Conservation (phyloP, 768 basidiomycete genomes). For the Lentinula boryana region DNA sequence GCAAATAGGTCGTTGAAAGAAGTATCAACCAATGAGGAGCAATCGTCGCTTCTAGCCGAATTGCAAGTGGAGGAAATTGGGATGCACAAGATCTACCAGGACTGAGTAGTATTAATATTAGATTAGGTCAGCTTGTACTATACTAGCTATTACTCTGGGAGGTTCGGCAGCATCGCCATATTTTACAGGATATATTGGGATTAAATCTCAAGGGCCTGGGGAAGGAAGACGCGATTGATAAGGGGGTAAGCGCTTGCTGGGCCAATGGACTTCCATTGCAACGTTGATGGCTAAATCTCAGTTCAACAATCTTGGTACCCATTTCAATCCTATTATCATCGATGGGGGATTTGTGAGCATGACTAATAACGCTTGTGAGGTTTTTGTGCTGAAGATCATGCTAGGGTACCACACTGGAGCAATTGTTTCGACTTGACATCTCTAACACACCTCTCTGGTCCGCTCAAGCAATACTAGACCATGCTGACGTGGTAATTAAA, state of each 20-base stretch:
- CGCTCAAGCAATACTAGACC: slow-evolving; percentile 47
- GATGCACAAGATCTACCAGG: neutral
- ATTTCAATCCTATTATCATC: slow-evolving; percentile 12
- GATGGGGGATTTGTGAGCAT: slow-evolving; percentile 42
- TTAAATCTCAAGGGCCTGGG: too few relatives aligned
- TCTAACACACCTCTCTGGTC: slow-evolving; percentile 67
- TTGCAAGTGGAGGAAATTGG: neutral
- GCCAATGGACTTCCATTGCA: neutral
- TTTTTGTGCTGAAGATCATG: neutral
- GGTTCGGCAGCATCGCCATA: too few relatives aligned
- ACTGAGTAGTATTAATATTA: neutral
- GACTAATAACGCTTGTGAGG: neutral
- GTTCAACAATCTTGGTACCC: neutral
- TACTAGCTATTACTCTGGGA: too few relatives aligned
- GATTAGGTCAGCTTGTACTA: too few relatives aligned
- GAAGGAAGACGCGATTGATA: neutral
- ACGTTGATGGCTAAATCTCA: neutral
- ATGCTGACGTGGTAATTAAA: slow-evolving; percentile 46
- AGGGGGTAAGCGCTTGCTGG: neutral
- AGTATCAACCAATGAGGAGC: neutral
- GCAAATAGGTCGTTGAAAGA: neutral
- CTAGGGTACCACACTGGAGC: slow-evolving; percentile 62
- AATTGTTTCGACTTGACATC: slow-evolving; percentile 38
- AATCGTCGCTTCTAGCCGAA: neutral
- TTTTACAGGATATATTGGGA: too few relatives aligned